Base-by-base conservation (phyloP, 345 rosid species). In the Eutrema heterophyllum region DNA sequence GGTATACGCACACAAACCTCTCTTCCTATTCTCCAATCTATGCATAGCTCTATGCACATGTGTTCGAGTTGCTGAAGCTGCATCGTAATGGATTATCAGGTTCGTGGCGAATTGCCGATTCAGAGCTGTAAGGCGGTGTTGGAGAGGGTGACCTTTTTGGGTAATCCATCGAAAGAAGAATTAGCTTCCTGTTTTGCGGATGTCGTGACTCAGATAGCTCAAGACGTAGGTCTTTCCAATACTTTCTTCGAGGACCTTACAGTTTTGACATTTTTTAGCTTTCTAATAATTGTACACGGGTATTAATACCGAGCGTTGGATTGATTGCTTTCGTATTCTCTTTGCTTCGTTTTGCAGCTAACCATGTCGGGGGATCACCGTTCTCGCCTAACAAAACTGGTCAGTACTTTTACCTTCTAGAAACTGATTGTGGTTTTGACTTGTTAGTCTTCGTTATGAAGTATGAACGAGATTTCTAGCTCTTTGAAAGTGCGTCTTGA, bases 121-220 rank as follows among this genome's bases (percentile, higher is more conserved):
- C 95, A 84, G 81, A 92, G 90, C 84, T 88, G 96, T 72, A 92
- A 84, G 80, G 73, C 80, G 26, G 86, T 83, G 9, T 71, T 96
- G 89, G 96, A 92, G 5, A 80, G 78, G 14, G 90, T 87, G 67
- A 85, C 82, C 7, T 92, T 89, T 75, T 68, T 63, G 39, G 95
- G 87, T 26, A 74, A 72, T 36, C 84, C 84, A 9, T 79, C 89
- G 15, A 71, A 18, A 35, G 84, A 77, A 41, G 98, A 83, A 68
- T 70, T 90, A 68, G 93, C 81, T 30, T 92, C 96, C 5, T 76
- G 73, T 69, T 87, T 90, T 49, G 89, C 96, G 0, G 99, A 96
- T 81, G 82, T 96, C 33, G 80, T 92, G 21, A 77, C 97, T 40
- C 99, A 96, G 82, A 86, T 96, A 81, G 97, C 97, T 73, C 98